These are phyloP conservation scores for Wickerhamomyces sp. DNA, from an alignment of 1,139 yeast species.

Conservation along the genomic window DNA sequence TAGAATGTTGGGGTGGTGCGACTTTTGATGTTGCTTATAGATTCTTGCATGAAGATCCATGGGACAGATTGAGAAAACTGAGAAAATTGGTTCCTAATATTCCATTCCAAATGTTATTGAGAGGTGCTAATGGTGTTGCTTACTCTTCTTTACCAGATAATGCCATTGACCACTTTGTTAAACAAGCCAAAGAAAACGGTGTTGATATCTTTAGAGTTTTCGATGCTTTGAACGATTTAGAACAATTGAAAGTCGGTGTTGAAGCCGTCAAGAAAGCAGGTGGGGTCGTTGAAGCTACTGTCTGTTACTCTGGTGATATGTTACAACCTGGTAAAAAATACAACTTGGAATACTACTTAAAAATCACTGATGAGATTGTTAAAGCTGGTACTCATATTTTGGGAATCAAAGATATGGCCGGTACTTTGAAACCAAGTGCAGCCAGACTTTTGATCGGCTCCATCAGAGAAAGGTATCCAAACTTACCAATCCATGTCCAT, in stretches of 20 bases:
- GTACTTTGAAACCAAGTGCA: constrained; percentile 94
- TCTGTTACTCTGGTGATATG: constrained; percentile 99
- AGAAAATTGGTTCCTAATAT: constrained; percentile 93
- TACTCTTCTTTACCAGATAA: constrained; percentile 97
- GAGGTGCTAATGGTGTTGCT: constrained; percentile 99
- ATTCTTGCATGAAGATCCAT: constrained; percentile 96
- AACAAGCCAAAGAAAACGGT: constrained; percentile 92
- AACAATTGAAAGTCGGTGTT: constrained; percentile 94
- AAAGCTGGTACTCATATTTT: constrained; percentile 93
- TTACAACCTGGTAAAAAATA: constrained; percentile 91
- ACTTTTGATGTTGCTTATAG: constrained; percentile 98
- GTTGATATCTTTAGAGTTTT: constrained; percentile 97
- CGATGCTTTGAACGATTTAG: constrained; percentile 94
- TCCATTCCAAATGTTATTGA: constrained; percentile 97
- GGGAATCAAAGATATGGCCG: constrained; percentile 99
- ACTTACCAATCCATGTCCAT: constrained; percentile 95
- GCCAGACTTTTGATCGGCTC: constrained; percentile 77
- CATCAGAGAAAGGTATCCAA: constrained; percentile 83
- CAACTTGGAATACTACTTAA: constrained; percentile 83
- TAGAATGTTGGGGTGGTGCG: constrained; percentile 99
- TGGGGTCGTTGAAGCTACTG: constrained; percentile 97
- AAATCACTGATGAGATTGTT: constrained; percentile 79
- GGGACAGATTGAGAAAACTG: constrained; percentile 90
- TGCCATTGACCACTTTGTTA: constrained; percentile 94
- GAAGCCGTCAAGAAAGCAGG: constrained; percentile 98